phyloP scores from a whole-genome alignment of 805 yeast genomes.

The Starmerella stigmatis region DNA sequence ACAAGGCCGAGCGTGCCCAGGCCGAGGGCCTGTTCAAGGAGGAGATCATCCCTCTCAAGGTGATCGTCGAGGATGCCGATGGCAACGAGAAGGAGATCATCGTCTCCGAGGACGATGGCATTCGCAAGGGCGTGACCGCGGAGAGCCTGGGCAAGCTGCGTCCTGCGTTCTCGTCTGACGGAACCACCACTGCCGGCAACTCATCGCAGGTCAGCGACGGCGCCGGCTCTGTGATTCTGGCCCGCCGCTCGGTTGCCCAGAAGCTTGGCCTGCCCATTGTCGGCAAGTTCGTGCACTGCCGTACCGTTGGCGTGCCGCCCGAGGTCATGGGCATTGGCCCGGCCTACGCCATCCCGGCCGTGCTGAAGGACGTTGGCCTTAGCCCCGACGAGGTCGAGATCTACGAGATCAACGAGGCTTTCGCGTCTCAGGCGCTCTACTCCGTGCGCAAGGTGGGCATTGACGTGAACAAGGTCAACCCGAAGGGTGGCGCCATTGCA shows the following conservation, averaged over 20 bases:
- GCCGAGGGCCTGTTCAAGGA: conserved; percentile 65
- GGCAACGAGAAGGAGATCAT: conserved; percentile 45
- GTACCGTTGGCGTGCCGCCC: conserved; percentile 88
- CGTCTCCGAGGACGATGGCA: conserved; percentile 76
- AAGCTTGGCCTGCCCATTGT: conserved; percentile 56
- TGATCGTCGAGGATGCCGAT: conserved; percentile 46
- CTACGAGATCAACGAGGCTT: conserved; percentile 91
- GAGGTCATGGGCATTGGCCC: conserved; percentile 98
- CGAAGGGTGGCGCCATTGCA: conserved; percentile 95
- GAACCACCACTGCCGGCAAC: conserved; percentile 89
- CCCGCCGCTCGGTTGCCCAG: conserved; percentile 78
- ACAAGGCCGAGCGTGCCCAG: conserved; percentile 72
- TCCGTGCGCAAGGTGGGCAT: conserved; percentile 57
- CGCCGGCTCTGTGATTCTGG: conserved; percentile 79
- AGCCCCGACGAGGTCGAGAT: conserved; percentile 55
- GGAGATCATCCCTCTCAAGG: conserved; percentile 75
- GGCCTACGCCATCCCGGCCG: conserved; percentile 84
- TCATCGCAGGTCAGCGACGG: conserved; percentile 95
- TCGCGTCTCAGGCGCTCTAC: conserved; percentile 87
- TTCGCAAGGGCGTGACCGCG: conserved; percentile 76
- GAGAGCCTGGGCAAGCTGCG: conserved; percentile 60
- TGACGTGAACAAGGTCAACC: conserved; percentile 64
- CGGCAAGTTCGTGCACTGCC: conserved; percentile 71
- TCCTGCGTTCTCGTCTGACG: conserved; percentile 80
- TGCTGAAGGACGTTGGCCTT: conserved; percentile 53